These are phyloP conservation scores for Trichoderma arundinaceum DNA, from an alignment of 2,329 filamentous ascomycete genomes.

Conservation along the genomic window DNA sequence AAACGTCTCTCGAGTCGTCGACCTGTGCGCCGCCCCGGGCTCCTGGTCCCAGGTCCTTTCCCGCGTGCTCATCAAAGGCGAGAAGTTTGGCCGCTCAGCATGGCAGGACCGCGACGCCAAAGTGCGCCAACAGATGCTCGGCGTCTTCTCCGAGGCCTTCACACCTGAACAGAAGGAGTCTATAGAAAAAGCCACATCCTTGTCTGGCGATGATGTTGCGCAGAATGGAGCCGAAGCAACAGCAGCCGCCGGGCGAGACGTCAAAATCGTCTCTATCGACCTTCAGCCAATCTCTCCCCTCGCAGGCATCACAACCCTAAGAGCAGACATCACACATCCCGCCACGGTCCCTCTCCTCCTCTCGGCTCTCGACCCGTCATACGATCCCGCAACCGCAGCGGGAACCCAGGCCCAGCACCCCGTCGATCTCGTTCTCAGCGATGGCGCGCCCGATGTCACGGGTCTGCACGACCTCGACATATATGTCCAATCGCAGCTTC, in stretches of 20 bases:
- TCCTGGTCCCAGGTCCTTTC: conserved; percentile 98
- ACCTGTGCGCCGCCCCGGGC: conserved; percentile 92
- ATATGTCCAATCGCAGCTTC: conserved; percentile 93
- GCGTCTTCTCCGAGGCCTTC: conserved; percentile 46
- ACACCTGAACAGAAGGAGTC: conserved; percentile 36
- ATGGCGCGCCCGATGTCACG: conserved; percentile 95
- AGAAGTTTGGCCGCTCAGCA: conserved; percentile 82
- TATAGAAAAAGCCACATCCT: conserved; percentile 26
- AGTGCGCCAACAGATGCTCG: conserved; percentile 66
- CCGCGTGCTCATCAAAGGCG: conserved; percentile 88
- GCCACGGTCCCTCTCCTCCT: conserved; percentile 91
- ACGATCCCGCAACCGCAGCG: conserved; percentile 50
- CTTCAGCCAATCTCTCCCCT: conserved; percentile 94
- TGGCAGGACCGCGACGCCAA: conserved; percentile 84
- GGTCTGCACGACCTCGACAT: conserved; percentile 97
- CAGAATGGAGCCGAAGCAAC: conserved; percentile 42
- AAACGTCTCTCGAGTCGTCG: conserved; percentile 88
- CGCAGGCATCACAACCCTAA: conserved; percentile 87
- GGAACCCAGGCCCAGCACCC: conserved; percentile 68
- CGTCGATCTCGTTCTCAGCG: conserved; percentile 92
- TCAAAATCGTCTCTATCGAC: conserved; percentile 95
- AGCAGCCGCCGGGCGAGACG: conserved; percentile 65
- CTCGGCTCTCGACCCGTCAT: conserved; percentile 78
- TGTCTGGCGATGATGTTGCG: neutral
- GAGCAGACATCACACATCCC: conserved; percentile 96